phyloP scores from a whole-genome alignment of 2,329 filamentous ascomycete genomes.

The Didymella sp. region DNA sequence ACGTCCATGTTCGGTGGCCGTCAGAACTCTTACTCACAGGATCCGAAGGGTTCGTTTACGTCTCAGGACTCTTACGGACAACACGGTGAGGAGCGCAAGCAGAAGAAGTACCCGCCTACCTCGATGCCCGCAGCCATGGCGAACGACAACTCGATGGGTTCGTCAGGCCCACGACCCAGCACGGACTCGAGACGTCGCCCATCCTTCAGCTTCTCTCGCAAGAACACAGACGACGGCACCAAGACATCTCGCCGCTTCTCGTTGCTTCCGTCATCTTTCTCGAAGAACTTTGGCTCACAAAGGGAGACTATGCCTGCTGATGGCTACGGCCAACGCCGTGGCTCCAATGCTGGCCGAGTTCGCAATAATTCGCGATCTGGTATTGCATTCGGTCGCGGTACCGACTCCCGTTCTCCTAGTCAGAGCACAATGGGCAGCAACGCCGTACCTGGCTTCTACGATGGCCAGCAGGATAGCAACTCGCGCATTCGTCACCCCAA shows the following conservation, averaged over 20 bases:
- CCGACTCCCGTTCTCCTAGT: slow-evolving; percentile 53
- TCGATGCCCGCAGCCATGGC: slow-evolving; percentile 82
- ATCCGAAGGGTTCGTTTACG: slow-evolving; percentile 40
- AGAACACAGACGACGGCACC: slow-evolving; percentile 51
- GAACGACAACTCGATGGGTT: slow-evolving; percentile 59
- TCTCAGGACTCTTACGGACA: slow-evolving; percentile 58
- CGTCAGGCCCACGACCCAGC: slow-evolving; percentile 52
- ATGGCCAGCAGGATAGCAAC: slow-evolving; percentile 47
- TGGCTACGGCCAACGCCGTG: slow-evolving; percentile 30
- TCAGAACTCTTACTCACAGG: slow-evolving; percentile 41
- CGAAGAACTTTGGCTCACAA: slow-evolving; percentile 53
- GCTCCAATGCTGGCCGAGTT: slow-evolving; percentile 37
- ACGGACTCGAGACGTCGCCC: slow-evolving; percentile 58
- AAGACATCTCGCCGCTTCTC: slow-evolving; percentile 57
- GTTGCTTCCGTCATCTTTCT: slow-evolving; percentile 58
- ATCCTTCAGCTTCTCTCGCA: slow-evolving; percentile 59
- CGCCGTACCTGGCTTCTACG: slow-evolving; percentile 52
- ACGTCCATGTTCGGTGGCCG: slow-evolving; percentile 78
- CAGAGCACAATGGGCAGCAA: slow-evolving; percentile 55
- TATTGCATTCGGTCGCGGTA: slow-evolving; percentile 54
- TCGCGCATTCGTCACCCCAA: slow-evolving; percentile 33
- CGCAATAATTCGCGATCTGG: slow-evolving; percentile 45
- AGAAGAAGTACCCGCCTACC: slow-evolving; percentile 82
- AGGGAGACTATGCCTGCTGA: slow-evolving; percentile 47
- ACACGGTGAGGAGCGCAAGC: slow-evolving; percentile 59